These are phyloP conservation scores for Panus rudis DNA, from an alignment of 768 basidiomycete species.

Conservation along the genomic window DNA sequence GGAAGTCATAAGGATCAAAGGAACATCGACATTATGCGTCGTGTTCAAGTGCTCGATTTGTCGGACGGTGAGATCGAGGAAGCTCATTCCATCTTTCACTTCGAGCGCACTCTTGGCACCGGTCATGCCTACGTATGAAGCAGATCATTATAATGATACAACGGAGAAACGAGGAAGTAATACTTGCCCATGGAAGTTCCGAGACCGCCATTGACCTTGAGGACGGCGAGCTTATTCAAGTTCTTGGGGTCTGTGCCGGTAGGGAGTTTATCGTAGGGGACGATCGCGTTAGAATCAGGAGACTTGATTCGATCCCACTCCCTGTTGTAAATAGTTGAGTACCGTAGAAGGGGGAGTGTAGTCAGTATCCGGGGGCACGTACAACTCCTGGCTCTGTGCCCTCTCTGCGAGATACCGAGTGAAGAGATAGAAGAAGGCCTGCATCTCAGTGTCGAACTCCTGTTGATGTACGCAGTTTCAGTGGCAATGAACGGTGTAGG, in stretches of 20 bases:
- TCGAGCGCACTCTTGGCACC: constrained; percentile 92
- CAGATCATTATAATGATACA: constrained; percentile 2
- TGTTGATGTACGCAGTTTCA: constrained; percentile 19
- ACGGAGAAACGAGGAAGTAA: not conserved
- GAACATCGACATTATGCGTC: constrained; percentile 77
- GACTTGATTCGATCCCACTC: constrained; percentile 57
- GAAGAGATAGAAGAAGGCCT: constrained; percentile 88
- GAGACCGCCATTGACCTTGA: constrained; percentile 93
- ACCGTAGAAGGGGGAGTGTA: constrained; percentile 2
- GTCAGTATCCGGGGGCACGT: constrained; percentile 26
- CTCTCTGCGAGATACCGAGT: constrained; percentile 88
- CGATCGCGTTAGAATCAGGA: constrained; percentile 78
- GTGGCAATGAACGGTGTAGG: not conserved
- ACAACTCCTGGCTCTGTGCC: constrained; percentile 85
- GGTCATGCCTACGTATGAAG: constrained; percentile 53
- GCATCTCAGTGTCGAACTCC: constrained; percentile 90
- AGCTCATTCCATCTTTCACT: constrained; percentile 96
- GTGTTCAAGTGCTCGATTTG: constrained; percentile 96
- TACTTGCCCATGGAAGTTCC: constrained; percentile 80
- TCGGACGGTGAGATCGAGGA: constrained; percentile 89
- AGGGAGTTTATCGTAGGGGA: constrained; percentile 72
- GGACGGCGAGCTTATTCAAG: constrained; percentile 89
- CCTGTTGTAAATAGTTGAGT: constrained; percentile 5
- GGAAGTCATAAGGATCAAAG: constrained; percentile 98
- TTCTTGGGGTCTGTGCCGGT: constrained; percentile 49